A percentile compares a stretch with the other conserved stretches of the same genome.
Evolutionary conservation across 1,284 basidiomycete genomes (phyloP).

Genomic region (Trichosporon ovoides): DNA sequence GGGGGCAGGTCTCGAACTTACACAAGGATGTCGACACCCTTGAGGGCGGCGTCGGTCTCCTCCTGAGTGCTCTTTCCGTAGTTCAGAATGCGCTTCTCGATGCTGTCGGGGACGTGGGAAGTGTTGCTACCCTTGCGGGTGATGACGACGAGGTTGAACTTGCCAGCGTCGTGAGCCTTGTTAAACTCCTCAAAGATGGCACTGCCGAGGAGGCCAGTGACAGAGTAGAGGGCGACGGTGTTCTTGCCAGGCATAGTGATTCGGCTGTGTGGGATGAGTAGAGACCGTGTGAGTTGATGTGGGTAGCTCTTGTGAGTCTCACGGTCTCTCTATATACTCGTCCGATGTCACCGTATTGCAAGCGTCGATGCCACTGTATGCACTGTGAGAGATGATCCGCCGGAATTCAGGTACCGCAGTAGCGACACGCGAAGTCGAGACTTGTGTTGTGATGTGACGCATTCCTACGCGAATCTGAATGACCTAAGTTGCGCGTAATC

Average conservation of each 20-base stretch:
- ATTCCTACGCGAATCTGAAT: too few relatives aligned
- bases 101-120: slow-evolving; percentile 10
- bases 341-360: too few relatives aligned
- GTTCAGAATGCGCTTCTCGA: slow-evolving; percentile 14
- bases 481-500: too few relatives aligned
- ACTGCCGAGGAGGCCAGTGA: slow-evolving; percentile 14
- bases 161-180: slow-evolving; percentile 2
- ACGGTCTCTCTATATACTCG: too few relatives aligned
- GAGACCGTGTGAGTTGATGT: background rate
- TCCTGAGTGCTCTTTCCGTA: background rate
- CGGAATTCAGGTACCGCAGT: too few relatives aligned
- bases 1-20: background rate
- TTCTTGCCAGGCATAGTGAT: background rate
- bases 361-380: too few relatives aligned
- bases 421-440: too few relatives aligned
- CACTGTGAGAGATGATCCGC: too few relatives aligned
- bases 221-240: slow-evolving; percentile 16
- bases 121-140: slow-evolving; percentile 15
- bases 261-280: background rate
- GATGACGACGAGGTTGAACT: slow-evolving; percentile 16
- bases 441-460: too few relatives aligned
- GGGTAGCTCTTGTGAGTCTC: too few relatives aligned
- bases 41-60: background rate
- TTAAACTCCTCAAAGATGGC: slow-evolving; percentile 3
- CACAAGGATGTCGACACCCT: slow-evolving; percentile 10